Evolutionary conservation across 768 basidiomycete genomes (phyloP).

Genomic region (Rhizopogon rudus): DNA sequence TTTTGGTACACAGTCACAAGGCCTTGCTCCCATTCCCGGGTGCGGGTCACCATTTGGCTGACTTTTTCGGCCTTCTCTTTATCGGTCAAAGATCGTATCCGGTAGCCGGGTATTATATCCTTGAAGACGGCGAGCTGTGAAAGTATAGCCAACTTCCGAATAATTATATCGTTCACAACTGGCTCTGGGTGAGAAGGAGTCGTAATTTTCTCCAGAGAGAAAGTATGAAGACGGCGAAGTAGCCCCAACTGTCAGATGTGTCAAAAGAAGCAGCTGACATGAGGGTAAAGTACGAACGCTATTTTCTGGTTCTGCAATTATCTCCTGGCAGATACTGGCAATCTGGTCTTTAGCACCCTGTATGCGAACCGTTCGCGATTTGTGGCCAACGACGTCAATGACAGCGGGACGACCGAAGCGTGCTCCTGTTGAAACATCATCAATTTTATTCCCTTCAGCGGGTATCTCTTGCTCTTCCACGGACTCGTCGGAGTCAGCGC

Average conservation of each 20-base stretch:
- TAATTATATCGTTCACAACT: constrained; percentile 70
- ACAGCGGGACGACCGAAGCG: constrained; percentile 86
- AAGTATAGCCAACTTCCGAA: constrained; percentile 84
- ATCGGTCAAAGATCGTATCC: constrained; percentile 88
- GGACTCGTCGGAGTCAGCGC: constrained; percentile 30
- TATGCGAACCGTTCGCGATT: constrained; percentile 61
- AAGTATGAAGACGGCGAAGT: constrained; percentile 82
- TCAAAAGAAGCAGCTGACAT: constrained; percentile 5
- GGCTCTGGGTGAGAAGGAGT: constrained; percentile 65
- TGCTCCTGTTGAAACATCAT: constrained; percentile 78
- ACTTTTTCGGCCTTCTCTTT: constrained; percentile 91
- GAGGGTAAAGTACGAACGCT: constrained; percentile 52
- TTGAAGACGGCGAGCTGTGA: constrained; percentile 94
- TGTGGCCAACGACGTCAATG: constrained; percentile 60
- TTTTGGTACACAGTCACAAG: constrained; percentile 83
- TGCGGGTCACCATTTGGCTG: constrained; percentile 83
- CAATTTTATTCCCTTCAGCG: constrained; percentile 32
- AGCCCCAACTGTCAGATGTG: constrained; percentile 64
- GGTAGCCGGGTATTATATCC: constrained; percentile 93
- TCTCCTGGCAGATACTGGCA: constrained; percentile 89
- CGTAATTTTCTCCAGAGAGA: constrained; percentile 73
- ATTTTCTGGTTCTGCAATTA: constrained; percentile 92
- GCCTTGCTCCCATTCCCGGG: constrained; percentile 95
- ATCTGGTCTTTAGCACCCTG: constrained; percentile 91
- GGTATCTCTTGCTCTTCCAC: constrained; percentile 25